Conservation (phyloP, 176 grass and related monocot genomes). For the Pontederia crassipes region DNA sequence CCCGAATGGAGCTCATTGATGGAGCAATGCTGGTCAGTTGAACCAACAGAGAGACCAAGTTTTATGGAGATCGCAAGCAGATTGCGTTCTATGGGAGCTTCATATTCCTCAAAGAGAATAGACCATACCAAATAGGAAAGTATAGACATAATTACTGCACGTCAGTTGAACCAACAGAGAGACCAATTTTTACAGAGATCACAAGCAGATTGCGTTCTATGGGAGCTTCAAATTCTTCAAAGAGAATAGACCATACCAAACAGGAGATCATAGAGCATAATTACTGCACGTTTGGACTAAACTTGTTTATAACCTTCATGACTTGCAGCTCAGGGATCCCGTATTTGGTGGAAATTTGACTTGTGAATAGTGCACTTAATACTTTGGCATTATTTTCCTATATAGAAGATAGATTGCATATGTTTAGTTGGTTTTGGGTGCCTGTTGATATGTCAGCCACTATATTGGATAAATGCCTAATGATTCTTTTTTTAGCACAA, state of each 20-base stretch:
- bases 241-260: conserved; percentile 36
- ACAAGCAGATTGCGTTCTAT: conserved; percentile 63
- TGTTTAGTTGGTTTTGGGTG: neutral
- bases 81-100: conserved; percentile 66
- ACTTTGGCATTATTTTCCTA: too few relatives aligned
- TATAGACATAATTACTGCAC: neutral
- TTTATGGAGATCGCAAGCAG: conserved; percentile 64
- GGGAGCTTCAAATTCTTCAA: conserved; percentile 36
- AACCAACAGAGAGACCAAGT: conserved; percentile 68
- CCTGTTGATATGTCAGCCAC: too few relatives aligned
- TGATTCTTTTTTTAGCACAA: too few relatives aligned
- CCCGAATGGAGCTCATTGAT: conserved; percentile 86
- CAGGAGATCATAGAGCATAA: neutral
- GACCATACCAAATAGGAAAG: conserved; percentile 2
- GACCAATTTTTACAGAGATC: conserved; percentile 71
- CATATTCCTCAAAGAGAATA: conserved; percentile 39
- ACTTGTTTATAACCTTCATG: neutral
- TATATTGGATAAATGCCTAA: too few relatives aligned
- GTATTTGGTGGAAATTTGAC: neutral
- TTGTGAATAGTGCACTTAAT: neutral
- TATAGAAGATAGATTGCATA: neutral
- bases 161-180: conserved; percentile 46
- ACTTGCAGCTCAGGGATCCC: neutral
- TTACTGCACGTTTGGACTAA: neutral
- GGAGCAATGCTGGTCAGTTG: conserved; percentile 93